Evolutionary conservation across 2,329 filamentous ascomycete genomes (phyloP), one percentile per base, ranked within the genome.

Genomic region (Plectosphaerella cucumerina): DNA sequence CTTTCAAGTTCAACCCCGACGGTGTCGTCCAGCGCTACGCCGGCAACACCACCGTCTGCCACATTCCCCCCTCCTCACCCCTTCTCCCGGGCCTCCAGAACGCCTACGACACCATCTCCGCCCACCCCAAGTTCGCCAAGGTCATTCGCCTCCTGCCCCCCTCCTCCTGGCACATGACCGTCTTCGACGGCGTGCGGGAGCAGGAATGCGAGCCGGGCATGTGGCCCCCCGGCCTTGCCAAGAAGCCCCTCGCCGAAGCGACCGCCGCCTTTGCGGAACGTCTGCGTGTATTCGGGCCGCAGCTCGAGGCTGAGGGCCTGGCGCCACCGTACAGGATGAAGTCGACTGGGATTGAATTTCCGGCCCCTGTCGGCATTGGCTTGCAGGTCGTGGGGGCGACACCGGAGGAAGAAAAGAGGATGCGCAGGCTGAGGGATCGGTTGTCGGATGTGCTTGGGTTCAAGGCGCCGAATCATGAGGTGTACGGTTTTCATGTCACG

Each of bases 121-220:
- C 54, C 12, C 57, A 59, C 39, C 54, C 54, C 12, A 37, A 15
- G 17, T 46, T 59, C 8, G 51, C 51, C 2, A 46, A 50, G 20
- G 17, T 39, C 18, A 45, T 56, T 41, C 52, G 50, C 20, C 52
- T 60, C 12, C 22, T 60, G 20, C 58, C 58, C 0, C 54, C 45
- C 14, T 26, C 47, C 12, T 58, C 57, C 22, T 60, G 58, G 58
- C 58, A 58, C 51, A 60, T 60, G 58, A 60, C 58, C 11, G 53
- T 59, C 26, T 41, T 59, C 6, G 58, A 58, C 22, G 58, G 58
- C 21, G 48, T 57, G n/a, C 53, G 54, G 11, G 57, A 58, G 37
- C 20, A n/a, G 4, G 53, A 60, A 37, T 53, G 53, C 23, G 56
- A 59, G 31, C 51, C 56, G 1, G 52, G 51, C 15, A 58, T 56